Base-by-base conservation (phyloP, 2,329 filamentous ascomycete genomes). In the Leptodontidium sp. region DNA sequence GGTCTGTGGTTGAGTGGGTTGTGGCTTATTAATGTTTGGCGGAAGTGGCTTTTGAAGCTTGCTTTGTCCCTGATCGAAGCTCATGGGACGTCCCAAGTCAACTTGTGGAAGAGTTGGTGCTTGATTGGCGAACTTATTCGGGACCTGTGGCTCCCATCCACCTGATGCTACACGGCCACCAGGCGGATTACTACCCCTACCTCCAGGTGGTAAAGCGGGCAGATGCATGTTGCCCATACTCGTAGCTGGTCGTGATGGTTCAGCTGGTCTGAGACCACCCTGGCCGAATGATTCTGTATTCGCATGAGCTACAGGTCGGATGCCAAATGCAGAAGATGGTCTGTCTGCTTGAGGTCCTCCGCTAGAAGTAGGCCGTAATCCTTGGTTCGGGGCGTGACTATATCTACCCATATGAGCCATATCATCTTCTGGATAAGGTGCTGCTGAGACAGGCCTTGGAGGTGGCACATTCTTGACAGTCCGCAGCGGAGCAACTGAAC, bases 341-440 rank as follows among this genome's bases (percentile, higher is more conserved):
- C 77, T 71, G 65, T 79, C 78, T 75, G 76, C 74, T 83, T 72
- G 76, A 83, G 75, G 80, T 85, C 72, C 84, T 85, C 74, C 74
- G 26, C 75, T 72, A 35, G 82, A 82, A 11, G 84, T 82, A 32
- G 85, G 80, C 6, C 86, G 85, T 4, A 86, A 77, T 49, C 84
- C 83, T 69, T 80, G 73, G 32, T 53, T 69, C 3, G 40, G 45
- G 24, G 47, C 47, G 17, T 40, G 63, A 21, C 52, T 35, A 40
- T 50, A 61, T 29, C 50, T 50, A 24, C 43, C 21, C 38, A 35
- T 61, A 58, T 58, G 62, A 38, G 77, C 79, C 86, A 64, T 84
- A 72, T 92, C 89, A 72, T 92, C 90, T 61, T 90, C 85, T 0
- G 91, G 91, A 74, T 94, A 94, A 1, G 91, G 91, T 1, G 89